These are phyloP conservation scores for Pythium phragmitis DNA, from an alignment of 352 stramenopile species.

Conservation along the genomic window DNA sequence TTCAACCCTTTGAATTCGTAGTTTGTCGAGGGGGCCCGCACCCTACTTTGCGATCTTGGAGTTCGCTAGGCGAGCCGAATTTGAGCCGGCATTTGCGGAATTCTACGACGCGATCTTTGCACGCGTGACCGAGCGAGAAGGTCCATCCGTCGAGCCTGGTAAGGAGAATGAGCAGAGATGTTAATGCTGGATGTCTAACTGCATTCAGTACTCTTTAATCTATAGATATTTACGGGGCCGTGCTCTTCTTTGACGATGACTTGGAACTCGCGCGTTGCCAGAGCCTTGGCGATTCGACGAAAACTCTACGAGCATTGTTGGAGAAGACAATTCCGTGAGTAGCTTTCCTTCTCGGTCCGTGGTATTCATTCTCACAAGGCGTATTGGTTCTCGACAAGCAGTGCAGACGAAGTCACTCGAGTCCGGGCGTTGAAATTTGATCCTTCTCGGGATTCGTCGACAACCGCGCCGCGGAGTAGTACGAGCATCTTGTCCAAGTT, in stretches of 20 bases:
- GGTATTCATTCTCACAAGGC: background rate
- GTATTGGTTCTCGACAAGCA: background rate
- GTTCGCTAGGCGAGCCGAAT: slow-evolving; percentile 31
- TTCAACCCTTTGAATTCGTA: slow-evolving; percentile 5
- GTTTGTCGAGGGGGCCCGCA: slow-evolving; percentile 22
- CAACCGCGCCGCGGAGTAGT: slow-evolving; percentile 16
- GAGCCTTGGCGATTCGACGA: slow-evolving; percentile 50
- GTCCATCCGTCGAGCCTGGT: slow-evolving; percentile 34
- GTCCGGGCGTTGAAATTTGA: slow-evolving; percentile 11
- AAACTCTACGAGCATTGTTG: slow-evolving; percentile 35
- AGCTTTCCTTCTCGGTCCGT: background rate
- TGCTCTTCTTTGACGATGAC: slow-evolving; percentile 68
- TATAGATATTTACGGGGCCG: slow-evolving; percentile 55
- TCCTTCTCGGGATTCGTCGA: background rate
- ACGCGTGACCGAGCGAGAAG: slow-evolving; percentile 33
- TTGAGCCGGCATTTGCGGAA: slow-evolving; percentile 31
- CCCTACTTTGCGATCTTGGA: slow-evolving; percentile 63
- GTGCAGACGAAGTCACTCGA: slow-evolving; percentile 3
- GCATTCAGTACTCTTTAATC: background rate
- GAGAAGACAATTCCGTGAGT: slow-evolving; percentile 41
- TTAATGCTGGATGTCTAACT: background rate
- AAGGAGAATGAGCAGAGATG: slow-evolving; percentile 7
- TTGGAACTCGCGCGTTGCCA: slow-evolving; percentile 61
- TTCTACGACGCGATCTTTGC: slow-evolving; percentile 68
- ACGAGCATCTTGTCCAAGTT: slow-evolving; percentile 28